A percentile compares a stretch with the other conserved stretches of the same genome.
Conservation (phyloP, 2,329 filamentous ascomycete species). For the Zasmidium angulare region DNA sequence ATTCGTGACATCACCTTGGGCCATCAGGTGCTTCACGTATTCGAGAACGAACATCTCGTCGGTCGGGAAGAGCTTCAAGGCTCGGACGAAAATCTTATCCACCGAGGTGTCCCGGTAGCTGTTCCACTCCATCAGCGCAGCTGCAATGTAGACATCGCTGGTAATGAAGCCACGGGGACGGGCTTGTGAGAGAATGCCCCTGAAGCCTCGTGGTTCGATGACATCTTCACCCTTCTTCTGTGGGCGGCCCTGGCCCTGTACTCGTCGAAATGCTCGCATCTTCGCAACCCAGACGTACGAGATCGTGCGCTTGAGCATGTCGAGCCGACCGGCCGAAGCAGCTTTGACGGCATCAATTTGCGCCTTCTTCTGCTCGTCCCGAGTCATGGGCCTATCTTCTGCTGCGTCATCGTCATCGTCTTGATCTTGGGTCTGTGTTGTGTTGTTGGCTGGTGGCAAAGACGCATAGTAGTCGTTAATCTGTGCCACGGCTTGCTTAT, state of each 20-base stretch:
- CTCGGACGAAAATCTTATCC: conserved; percentile 93
- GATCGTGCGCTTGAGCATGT: conserved; percentile 77
- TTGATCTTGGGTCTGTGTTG: conserved; percentile 41
- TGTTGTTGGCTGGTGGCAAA: conserved; percentile 42
- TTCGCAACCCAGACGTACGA: conserved; percentile 94
- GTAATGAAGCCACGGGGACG: conserved; percentile 83
- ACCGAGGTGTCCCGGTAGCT: conserved; percentile 94
- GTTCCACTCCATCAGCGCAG: conserved; percentile 88
- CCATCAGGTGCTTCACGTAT: conserved; percentile 91
- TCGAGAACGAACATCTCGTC: conserved; percentile 92
- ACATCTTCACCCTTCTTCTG: conserved; percentile 42
- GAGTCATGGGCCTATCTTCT: conserved; percentile 46
- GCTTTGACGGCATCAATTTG: conserved; percentile 61
- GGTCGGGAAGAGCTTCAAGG: conserved; percentile 87
- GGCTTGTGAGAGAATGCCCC: conserved; percentile 86
- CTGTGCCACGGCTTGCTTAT: conserved; percentile 60
- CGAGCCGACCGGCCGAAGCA: conserved; percentile 70
- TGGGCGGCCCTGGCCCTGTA: conserved; percentile 74
- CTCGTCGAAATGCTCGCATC: conserved; percentile 88
- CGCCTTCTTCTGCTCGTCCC: conserved; percentile 52
- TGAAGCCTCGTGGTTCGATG: conserved; percentile 60
- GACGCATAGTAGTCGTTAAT: conserved; percentile 56
- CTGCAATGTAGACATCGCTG: conserved; percentile 92
- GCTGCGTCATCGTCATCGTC: conserved; percentile 55
- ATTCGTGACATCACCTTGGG: conserved; percentile 85